Evolutionary conservation across 2,329 filamentous ascomycete genomes (phyloP).

Genomic region (Sporothrix globosa): DNA sequence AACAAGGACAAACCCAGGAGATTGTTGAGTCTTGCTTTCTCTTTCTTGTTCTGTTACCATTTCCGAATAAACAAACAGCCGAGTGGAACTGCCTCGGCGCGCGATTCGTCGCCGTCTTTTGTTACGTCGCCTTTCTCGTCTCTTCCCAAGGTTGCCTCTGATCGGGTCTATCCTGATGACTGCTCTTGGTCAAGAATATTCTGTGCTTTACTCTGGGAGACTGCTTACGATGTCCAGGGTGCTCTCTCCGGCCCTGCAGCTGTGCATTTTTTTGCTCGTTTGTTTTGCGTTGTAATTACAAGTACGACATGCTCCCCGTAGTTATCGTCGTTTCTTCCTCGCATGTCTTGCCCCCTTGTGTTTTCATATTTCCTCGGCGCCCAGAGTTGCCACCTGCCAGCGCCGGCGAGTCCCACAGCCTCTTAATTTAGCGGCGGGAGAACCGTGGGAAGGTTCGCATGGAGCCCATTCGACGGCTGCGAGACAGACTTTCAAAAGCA

Average conservation of each 20-base stretch:
- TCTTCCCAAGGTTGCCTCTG: not conserved
- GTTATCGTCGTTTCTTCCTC: not conserved
- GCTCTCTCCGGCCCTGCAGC: too few relatives aligned
- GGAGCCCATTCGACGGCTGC: not conserved
- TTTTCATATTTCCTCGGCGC: not conserved
- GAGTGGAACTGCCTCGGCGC: not conserved
- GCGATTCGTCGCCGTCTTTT: not conserved
- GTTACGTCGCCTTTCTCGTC: not conserved
- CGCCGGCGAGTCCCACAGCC: not conserved
- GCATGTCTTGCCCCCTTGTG: not conserved
- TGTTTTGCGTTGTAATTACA: not conserved
- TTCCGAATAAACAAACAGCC: not conserved
- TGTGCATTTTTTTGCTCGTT: not conserved
- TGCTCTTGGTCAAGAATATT: too few relatives aligned
- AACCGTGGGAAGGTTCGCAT: not conserved
- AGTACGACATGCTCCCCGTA: too few relatives aligned
- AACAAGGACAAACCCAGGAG: not conserved
- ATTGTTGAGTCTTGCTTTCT: not conserved
- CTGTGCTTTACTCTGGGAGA: too few relatives aligned
- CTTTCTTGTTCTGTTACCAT: not conserved
- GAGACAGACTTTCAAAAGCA: not conserved
- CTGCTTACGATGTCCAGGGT: not conserved
- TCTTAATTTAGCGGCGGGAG: slow-evolving; percentile 26
- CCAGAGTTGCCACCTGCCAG: not conserved
- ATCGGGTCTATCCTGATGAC: not conserved